phyloP scores from a whole-genome alignment of 495 filamentous ascomycete species.

The Glutinoglossum americanum region DNA sequence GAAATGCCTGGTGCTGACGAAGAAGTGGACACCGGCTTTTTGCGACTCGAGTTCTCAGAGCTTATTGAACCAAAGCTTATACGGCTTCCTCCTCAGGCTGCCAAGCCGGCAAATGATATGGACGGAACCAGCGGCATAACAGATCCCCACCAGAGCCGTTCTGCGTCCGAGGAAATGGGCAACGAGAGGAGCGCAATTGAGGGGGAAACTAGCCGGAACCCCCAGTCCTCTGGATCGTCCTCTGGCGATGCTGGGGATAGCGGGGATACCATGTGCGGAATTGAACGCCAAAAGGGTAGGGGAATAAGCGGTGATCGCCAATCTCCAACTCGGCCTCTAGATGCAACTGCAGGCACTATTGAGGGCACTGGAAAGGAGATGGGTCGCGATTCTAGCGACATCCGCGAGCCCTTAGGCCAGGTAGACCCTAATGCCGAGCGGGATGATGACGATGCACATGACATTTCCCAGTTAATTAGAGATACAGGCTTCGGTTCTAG shows the following conservation, averaged over 20 bases:
- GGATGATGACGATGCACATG: background rate
- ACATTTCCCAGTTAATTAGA: background rate
- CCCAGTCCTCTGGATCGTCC: too few relatives aligned
- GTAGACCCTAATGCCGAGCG: background rate
- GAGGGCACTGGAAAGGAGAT: too few relatives aligned
- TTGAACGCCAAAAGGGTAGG: too few relatives aligned
- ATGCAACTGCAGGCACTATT: too few relatives aligned
- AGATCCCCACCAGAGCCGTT: constrained; percentile 13
- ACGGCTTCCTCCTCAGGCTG: constrained; percentile 13
- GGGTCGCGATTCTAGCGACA: background rate
- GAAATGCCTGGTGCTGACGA: constrained; percentile 41
- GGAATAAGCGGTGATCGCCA: too few relatives aligned
- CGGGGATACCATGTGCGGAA: too few relatives aligned
- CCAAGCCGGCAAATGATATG: background rate
- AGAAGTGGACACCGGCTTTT: constrained; percentile 29
- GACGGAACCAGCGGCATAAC: too few relatives aligned
- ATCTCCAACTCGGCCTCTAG: too few relatives aligned
- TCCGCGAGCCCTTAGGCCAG: background rate
- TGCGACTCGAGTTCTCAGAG: constrained; percentile 30
- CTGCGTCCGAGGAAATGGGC: constrained; percentile 10
- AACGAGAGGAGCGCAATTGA: background rate
- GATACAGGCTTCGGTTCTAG: background rate
- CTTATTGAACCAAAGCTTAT: constrained; percentile 42
- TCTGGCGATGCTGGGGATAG: too few relatives aligned
- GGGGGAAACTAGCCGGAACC: too few relatives aligned